phyloP scores from a whole-genome alignment of 306 rosid genomes.

The Begonia fuchsioides region DNA sequence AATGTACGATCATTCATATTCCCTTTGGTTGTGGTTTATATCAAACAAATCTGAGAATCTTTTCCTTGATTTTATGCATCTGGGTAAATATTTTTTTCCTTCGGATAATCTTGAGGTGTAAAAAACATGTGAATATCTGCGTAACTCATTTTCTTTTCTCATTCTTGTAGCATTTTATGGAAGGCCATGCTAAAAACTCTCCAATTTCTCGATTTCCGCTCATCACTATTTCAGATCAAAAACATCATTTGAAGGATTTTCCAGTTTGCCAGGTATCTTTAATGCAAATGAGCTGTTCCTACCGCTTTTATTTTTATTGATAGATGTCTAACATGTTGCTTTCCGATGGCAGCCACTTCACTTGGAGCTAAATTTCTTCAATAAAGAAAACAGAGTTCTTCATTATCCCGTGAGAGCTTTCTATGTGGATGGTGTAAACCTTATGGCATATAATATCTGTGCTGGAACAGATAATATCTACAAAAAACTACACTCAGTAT shows the following conservation, averaged over 20 bases:
- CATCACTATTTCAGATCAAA: conserved; percentile 59
- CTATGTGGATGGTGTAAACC: conserved; percentile 68
- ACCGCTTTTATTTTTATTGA: conserved; percentile 12
- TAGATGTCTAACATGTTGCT: conserved; percentile 18
- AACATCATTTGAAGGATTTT: conserved; percentile 74
- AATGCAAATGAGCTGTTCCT: conserved; percentile 13
- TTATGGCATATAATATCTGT: conserved; percentile 66
- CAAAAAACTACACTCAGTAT: conserved; percentile 86
- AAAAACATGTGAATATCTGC: background rate
- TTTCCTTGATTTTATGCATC: too few species aligned
- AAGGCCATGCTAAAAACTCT: conserved; percentile 74
- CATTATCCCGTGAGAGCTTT: conserved; percentile 94
- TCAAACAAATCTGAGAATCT: too few species aligned
- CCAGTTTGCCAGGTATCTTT: conserved; percentile 66
- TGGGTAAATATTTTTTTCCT: background rate
- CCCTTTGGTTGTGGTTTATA: too few species aligned
- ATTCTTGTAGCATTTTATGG: conserved; percentile 82
- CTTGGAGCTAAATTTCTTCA: conserved; percentile 93
- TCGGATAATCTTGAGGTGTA: background rate
- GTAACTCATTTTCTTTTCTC: conserved; percentile 3
- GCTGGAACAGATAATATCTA: conserved; percentile 68
- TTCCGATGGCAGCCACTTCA: conserved; percentile 67
- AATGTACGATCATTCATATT: too few species aligned
- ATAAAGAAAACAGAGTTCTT: conserved; percentile 84
- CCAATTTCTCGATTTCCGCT: conserved; percentile 95